These are phyloP conservation scores for Ascoidea rubescens DNA, from an alignment of 805 yeast genomes.

Conservation along the genomic window DNA sequence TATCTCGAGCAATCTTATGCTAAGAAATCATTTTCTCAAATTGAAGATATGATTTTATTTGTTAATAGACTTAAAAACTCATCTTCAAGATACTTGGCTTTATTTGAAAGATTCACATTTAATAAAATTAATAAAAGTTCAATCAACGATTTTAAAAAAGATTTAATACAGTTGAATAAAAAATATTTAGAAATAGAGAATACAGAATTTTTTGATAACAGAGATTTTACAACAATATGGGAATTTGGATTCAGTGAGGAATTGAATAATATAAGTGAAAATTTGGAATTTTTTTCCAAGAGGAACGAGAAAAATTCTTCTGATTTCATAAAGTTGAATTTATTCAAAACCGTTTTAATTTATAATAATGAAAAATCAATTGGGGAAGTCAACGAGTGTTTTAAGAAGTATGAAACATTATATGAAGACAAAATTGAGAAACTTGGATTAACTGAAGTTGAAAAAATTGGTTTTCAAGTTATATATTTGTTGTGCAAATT, in stretches of 20 bases:
- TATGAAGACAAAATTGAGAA: too few species aligned
- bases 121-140: neutral
- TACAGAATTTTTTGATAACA: neutral
- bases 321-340: neutral
- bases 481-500: too few species aligned
- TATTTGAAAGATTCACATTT: neutral
- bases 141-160: too few species aligned
- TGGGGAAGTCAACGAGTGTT: too few species aligned
- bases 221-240: neutral
- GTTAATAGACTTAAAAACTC: neutral
- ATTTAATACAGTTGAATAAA: too few species aligned
- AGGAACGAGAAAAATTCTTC: neutral
- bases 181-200: neutral
- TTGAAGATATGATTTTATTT: constrained; percentile 2
- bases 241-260: neutral
- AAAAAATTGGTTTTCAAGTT: too few species aligned
- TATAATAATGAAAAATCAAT: too few species aligned
- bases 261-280: too few species aligned
- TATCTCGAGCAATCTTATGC: constrained; percentile 5
- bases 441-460: too few species aligned
- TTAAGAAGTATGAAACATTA: too few species aligned
- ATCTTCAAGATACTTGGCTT: neutral
- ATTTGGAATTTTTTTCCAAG: neutral
- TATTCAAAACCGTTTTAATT: too few species aligned
- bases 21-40: constrained; percentile 6